Conservation (phyloP, 2,329 filamentous ascomycete species). For the Xylariaceae sp. region DNA sequence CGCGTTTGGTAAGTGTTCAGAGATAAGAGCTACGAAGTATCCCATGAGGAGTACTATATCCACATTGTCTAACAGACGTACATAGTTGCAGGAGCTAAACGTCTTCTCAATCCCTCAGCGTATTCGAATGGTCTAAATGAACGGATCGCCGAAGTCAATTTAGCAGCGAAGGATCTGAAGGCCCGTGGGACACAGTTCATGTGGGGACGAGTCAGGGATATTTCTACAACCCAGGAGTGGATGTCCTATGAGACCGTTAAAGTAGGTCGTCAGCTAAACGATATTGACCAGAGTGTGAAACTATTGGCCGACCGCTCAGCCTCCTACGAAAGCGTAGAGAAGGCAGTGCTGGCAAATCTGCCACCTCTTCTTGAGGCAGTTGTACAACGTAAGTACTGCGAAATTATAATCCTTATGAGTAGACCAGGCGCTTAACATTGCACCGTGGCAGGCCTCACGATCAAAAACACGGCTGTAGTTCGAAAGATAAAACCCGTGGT, state of each 20-base stretch:
- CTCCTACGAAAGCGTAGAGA: not conserved
- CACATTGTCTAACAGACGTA: too few species aligned
- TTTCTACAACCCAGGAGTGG: not conserved
- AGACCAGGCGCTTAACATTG: too few species aligned
- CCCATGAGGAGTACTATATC: too few species aligned
- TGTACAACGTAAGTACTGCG: not conserved
- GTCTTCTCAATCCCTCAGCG: conserved; percentile 9
- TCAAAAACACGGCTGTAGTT: not conserved
- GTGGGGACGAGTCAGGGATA: not conserved
- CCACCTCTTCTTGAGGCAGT: not conserved
- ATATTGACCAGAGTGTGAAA: not conserved
- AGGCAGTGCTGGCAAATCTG: not conserved
- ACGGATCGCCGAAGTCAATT: conserved; percentile 10
- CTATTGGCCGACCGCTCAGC: not conserved
- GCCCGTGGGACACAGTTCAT: not conserved
- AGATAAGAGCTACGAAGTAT: too few species aligned
- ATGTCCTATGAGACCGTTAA: not conserved
- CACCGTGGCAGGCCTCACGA: not conserved
- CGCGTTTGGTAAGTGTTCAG: conserved; percentile 10
- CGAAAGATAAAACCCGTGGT: not conserved
- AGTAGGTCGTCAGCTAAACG: not conserved
- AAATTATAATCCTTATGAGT: too few species aligned
- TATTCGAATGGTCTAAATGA: conserved; percentile 11
- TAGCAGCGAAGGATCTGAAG: conserved; percentile 6
- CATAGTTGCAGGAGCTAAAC: conserved; percentile 6